Conservation (phyloP, 768 basidiomycete genomes). For the Boletus rubescentipes region DNA sequence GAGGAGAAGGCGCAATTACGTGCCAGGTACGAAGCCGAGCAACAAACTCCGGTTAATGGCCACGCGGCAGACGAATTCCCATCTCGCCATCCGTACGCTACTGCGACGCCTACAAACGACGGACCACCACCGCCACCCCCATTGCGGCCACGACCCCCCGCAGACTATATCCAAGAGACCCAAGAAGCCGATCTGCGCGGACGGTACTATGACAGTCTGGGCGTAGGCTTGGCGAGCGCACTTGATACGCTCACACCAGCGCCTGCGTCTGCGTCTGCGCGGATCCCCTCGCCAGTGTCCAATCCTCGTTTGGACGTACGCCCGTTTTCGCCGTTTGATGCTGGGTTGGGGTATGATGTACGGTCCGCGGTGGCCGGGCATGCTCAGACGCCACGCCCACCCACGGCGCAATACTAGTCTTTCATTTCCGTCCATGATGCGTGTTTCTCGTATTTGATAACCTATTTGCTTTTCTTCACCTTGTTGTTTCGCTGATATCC, state of each 20-base stretch:
- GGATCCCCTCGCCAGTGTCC: slow-evolving; percentile 13
- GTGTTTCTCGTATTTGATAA: slow-evolving; percentile 16
- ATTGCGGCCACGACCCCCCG: slow-evolving; percentile 73
- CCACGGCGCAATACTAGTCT: slow-evolving; percentile 13
- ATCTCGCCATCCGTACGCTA: slow-evolving; percentile 18
- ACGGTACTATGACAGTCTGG: slow-evolving; percentile 33
- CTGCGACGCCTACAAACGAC: slow-evolving; percentile 8
- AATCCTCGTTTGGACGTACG: slow-evolving; percentile 35
- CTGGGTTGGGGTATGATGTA: slow-evolving; percentile 25
- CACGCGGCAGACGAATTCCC: not conserved
- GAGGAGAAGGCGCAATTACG: slow-evolving; percentile 76
- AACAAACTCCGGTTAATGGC: slow-evolving; percentile 34
- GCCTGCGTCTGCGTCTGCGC: not conserved
- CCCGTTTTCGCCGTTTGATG: slow-evolving; percentile 50
- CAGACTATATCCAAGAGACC: slow-evolving; percentile 79
- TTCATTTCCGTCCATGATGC: not conserved
- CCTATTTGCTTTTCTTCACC: slow-evolving; percentile 4
- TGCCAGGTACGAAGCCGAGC: slow-evolving; percentile 62
- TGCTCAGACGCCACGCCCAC: slow-evolving; percentile 11
- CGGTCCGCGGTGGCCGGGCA: slow-evolving; percentile 3
- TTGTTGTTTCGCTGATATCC: slow-evolving; percentile 6
- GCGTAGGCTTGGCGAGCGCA: slow-evolving; percentile 29
- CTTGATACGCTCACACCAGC: slow-evolving; percentile 34
- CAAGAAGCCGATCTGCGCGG: slow-evolving; percentile 69
- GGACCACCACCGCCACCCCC: slow-evolving; percentile 71